A percentile compares a stretch with the other conserved stretches of the same genome.
Conservation (phyloP, 2,329 filamentous ascomycete genomes). For the Beauveria sp. region DNA sequence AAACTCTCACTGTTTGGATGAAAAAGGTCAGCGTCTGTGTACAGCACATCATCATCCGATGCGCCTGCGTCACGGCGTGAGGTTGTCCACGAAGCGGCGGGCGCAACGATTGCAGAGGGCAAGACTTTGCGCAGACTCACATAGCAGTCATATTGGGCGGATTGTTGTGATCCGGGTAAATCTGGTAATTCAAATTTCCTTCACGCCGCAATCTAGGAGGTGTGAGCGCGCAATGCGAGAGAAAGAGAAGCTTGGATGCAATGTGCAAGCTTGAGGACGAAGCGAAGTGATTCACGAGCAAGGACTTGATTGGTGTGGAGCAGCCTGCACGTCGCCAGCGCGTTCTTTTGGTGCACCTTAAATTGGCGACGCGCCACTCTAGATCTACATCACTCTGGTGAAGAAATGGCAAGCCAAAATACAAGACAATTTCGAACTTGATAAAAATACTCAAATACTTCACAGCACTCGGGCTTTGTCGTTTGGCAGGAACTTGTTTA, state of each 20-base stretch:
- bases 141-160: constrained; percentile 30
- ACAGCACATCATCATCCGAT: not conserved
- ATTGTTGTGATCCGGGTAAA: not conserved
- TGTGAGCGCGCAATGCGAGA: not conserved
- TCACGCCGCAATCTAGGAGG: not conserved
- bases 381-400: not conserved
- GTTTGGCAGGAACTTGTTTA: not conserved
- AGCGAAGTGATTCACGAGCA: not conserved
- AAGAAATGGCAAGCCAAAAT: not conserved
- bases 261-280: not conserved
- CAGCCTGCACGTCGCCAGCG: not conserved
- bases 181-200: not conserved
- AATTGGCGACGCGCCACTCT: constrained; percentile 4
- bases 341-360: constrained; percentile 4
- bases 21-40: constrained; percentile 6
- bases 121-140: constrained; percentile 20
- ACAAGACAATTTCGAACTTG: too few species aligned
- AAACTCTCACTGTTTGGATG: constrained; percentile 66
- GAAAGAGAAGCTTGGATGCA: not conserved
- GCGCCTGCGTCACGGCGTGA: not conserved
- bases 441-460: not conserved
- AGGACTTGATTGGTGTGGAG: constrained; percentile 1
- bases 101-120: not conserved
- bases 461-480: too few species aligned
- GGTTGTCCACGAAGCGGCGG: not conserved